Evolutionary conservation across 805 yeast genomes (phyloP).

Genomic region (Metschnikowia amazonensis): DNA sequence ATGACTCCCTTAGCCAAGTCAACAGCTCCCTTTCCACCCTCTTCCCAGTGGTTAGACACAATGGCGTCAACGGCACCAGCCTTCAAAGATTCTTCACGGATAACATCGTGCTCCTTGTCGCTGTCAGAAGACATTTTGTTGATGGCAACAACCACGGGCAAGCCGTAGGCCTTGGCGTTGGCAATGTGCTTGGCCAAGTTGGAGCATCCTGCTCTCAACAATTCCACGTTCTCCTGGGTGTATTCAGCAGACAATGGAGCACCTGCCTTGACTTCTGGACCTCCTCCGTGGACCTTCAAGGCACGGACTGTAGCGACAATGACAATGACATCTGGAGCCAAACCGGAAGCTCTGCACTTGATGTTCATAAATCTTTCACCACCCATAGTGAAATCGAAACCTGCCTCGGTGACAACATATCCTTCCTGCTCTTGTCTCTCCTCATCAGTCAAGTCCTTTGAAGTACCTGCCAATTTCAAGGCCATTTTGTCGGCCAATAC

Average conservation of each 20-base stretch:
- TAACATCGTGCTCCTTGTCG: conserved; percentile 62
- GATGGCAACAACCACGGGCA: conserved; percentile 79
- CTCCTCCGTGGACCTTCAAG: conserved; percentile 83
- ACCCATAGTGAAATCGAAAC: conserved; percentile 89
- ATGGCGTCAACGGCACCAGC: conserved; percentile 82
- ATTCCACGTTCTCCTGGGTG: conserved; percentile 64
- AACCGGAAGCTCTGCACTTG: conserved; percentile 78
- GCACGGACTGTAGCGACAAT: conserved; percentile 85
- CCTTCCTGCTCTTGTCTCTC: conserved; percentile 54
- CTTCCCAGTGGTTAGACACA: conserved; percentile 81
- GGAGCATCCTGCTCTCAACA: conserved; percentile 65
- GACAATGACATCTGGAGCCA: conserved; percentile 72
- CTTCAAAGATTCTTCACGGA: conserved; percentile 60
- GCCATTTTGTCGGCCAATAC: conserved; percentile 80
- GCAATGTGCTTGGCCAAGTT: conserved; percentile 74
- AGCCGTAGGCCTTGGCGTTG: conserved; percentile 67
- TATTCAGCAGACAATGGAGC: conserved; percentile 73
- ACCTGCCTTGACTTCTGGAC: conserved; percentile 84
- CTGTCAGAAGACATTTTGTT: conserved; percentile 76
- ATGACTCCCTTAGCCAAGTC: conserved; percentile 70
- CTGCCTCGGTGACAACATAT: conserved; percentile 83
- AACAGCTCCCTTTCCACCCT: conserved; percentile 80
- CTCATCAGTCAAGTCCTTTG: conserved; percentile 40
- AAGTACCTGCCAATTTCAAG: conserved; percentile 71
- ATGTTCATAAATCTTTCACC: conserved; percentile 84